These are phyloP conservation scores for Didymella glomerata DNA, from an alignment of 2,329 filamentous ascomycete species.

Conservation along the genomic window DNA sequence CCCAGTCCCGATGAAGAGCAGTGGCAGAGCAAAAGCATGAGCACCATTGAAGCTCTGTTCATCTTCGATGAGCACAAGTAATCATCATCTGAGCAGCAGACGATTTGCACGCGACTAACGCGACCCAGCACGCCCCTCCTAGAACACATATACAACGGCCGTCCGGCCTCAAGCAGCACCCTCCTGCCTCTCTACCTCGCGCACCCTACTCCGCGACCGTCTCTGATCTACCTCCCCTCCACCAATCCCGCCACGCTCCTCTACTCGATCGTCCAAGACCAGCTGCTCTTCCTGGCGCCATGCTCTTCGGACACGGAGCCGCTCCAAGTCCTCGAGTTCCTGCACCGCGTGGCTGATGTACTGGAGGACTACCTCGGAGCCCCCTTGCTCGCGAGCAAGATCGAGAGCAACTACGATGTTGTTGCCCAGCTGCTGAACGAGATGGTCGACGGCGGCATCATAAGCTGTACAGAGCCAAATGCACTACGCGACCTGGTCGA, in stretches of 20 bases:
- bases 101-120: constrained; percentile 20
- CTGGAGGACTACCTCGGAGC: constrained; percentile 94
- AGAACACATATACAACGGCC: constrained; percentile 85
- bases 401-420: constrained; percentile 91
- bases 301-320: constrained; percentile 88
- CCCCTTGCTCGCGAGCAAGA: constrained; percentile 83
- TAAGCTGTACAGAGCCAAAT: constrained; percentile 92
- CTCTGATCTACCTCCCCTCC: constrained; percentile 83
- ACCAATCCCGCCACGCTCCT: constrained; percentile 86
- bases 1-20: constrained; percentile 27
- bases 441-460: constrained; percentile 93
- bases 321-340: constrained; percentile 88
- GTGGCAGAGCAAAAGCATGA: constrained; percentile 50
- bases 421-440: constrained; percentile 91
- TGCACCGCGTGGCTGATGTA: constrained; percentile 90
- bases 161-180: constrained; percentile 77
- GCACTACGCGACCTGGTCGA: constrained; percentile 90
- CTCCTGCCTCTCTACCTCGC: constrained; percentile 88
- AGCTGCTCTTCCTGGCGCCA: constrained; percentile 84
- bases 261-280: constrained; percentile 87
- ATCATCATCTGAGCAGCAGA: constrained; percentile 32
- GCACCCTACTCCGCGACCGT: constrained; percentile 81
- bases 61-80: constrained; percentile 97
- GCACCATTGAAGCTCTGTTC: constrained; percentile 93
- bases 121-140: constrained; percentile 79